These are phyloP conservation scores for Rhynchosporium secalis DNA, from an alignment of 2,329 filamentous ascomycete genomes.

Conservation along the genomic window DNA sequence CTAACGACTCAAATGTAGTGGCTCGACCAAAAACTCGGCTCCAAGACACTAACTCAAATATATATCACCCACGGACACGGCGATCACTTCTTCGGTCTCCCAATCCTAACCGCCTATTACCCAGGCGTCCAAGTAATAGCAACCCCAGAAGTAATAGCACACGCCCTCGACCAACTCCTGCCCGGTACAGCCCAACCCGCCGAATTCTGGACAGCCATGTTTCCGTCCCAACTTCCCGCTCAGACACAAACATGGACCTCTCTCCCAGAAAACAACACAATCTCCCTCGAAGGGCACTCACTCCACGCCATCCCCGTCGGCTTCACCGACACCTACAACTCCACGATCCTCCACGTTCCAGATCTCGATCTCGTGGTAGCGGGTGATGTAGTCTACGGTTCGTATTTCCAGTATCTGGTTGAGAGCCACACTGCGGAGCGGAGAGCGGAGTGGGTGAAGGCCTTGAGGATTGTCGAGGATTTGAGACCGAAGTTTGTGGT, in stretches of 20 bases:
- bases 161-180: background rate
- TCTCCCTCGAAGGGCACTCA: background rate
- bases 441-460: slow-evolving; percentile 38
- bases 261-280: background rate
- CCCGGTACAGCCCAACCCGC: background rate
- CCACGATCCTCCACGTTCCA: slow-evolving; percentile 38
- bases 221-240: background rate
- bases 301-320: slow-evolving; percentile 31
- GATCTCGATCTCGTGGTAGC: slow-evolving; percentile 37
- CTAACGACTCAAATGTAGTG: slow-evolving; percentile 28
- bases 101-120: slow-evolving; percentile 36
- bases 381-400: slow-evolving; percentile 42
- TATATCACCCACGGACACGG: slow-evolving; percentile 47
- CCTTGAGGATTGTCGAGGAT: slow-evolving; percentile 37
- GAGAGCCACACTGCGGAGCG: slow-evolving; percentile 38
- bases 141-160: background rate
- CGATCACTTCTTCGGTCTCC: slow-evolving; percentile 39
- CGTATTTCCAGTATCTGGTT: slow-evolving; percentile 39
- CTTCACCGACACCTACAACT: slow-evolving; percentile 37
- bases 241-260: background rate
- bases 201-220: background rate
- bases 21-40: slow-evolving; percentile 40
- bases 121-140: slow-evolving; percentile 25
- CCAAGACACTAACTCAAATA: slow-evolving; percentile 40
- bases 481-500: slow-evolving; percentile 39